Evolutionary conservation across 805 yeast genomes (phyloP).

Genomic region (Ogataea nakhonphanomensis): DNA sequence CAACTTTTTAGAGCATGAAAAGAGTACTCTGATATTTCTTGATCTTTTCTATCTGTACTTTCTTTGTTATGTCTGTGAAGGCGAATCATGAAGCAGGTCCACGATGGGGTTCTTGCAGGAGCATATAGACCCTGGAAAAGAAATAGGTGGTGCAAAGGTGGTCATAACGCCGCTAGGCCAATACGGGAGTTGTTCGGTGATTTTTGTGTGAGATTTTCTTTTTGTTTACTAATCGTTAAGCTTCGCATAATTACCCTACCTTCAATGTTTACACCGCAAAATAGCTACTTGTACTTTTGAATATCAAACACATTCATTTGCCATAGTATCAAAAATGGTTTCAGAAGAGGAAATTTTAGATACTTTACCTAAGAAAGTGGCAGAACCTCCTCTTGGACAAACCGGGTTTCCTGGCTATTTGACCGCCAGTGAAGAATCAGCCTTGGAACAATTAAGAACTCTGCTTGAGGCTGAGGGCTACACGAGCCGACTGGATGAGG

Average conservation of each 20-base stretch:
- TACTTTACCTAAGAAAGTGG: constrained; percentile 42
- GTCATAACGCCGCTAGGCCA: too few species aligned
- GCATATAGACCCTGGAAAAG: too few species aligned
- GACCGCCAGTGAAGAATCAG: constrained; percentile 61
- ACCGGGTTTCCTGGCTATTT: constrained; percentile 83
- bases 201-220: neutral
- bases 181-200: too few species aligned
- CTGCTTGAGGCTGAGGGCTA: constrained; percentile 62
- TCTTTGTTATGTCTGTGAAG: too few species aligned
- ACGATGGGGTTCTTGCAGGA: too few species aligned
- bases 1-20: too few species aligned
- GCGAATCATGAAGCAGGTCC: too few species aligned
- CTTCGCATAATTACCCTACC: constrained; percentile 4
- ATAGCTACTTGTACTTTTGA: constrained; percentile 4
- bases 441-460: constrained; percentile 55
- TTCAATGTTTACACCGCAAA: constrained; percentile 4
- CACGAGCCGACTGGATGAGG: constrained; percentile 80
- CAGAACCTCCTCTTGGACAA: constrained; percentile 48
- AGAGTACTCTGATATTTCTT: too few species aligned
- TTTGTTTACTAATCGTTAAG: neutral
- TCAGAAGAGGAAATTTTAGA: constrained; percentile 28
- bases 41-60: too few species aligned
- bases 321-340: constrained; percentile 11
- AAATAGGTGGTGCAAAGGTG: too few species aligned
- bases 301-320: neutral